Base-by-base conservation (phyloP, 192 early-diverging fungal species). In the Piromyces finnis region DNA sequence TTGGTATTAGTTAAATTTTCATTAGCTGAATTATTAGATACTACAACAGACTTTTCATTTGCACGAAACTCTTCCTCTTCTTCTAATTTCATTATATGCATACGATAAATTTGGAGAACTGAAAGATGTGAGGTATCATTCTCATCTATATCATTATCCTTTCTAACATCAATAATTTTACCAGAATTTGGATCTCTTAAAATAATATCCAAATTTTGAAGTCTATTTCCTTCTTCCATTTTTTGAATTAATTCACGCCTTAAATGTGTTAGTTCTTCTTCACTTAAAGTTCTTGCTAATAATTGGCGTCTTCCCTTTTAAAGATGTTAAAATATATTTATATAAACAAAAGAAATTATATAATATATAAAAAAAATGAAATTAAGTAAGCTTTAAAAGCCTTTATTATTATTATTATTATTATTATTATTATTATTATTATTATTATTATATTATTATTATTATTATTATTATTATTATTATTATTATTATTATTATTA, bases 201-300 rank as follows among this genome's bases (percentile, higher is more conserved):
- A 32, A 92, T 86, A 37, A 90, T 84, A 78, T 89, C 88, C 22
- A 84, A 79, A 30, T 86, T 82, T 32, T 92, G 91, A 3, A 86
- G 51, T 29, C 85, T 39, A 80, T 92, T 91, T 13, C 89, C 87
- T 22, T 84, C 83, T 30, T 91, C 89, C 81, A 93, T 85, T 27
- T 83, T 83, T 29, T 85, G 83, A 27, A 92, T 86, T 15, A 93
- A 83, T 79, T 85, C 84, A 35, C 83, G 88, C 18, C 90, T 80
- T 59, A 92, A 80, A 36, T 86, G 85, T 2, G 84, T 80, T 15
- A 93, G 82, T 80, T 92, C 89, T 79, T 91, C 91, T 29, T 85
- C 83, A 28, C 88, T 89, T 27, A 92, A 81, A 6, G 91, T 90
- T 59, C 89, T 84, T 30, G 87, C 84, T 59, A 93, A 79, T 17